A percentile compares a stretch with the other conserved stretches of the same genome.
phyloP scores from a whole-genome alignment of 345 rosid species.

The Carallia pectinifolia region DNA sequence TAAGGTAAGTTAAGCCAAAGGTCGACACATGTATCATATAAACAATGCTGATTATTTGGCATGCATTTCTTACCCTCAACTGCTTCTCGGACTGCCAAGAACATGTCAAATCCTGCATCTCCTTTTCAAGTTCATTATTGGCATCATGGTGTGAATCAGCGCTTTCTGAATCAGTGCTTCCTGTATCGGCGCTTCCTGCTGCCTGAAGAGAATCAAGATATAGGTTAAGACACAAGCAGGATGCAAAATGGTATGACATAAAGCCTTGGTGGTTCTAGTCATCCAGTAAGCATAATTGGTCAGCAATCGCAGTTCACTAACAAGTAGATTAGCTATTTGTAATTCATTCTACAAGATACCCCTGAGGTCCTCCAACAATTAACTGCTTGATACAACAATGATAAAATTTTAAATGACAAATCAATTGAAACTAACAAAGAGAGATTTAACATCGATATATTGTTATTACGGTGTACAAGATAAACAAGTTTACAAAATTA shows the following conservation, averaged over 20 bases:
- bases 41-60: not conserved
- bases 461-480: too few relatives aligned
- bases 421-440: too few relatives aligned
- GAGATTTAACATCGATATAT: too few relatives aligned
- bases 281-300: not conserved
- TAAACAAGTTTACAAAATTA: too few relatives aligned
- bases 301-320: not conserved
- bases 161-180: not conserved
- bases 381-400: too few relatives aligned
- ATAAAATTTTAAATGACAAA: too few relatives aligned
- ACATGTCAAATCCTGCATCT: not conserved
- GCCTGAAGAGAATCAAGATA: conserved; percentile 11
- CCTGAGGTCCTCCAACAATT: too few relatives aligned
- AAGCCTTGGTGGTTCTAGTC: not conserved
- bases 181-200: not conserved
- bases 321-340: not conserved
- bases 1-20: not conserved
- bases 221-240: not conserved
- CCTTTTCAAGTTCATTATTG: not conserved
- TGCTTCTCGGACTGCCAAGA: conserved; percentile 1
- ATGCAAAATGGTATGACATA: not conserved
- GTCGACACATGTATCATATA: not conserved
- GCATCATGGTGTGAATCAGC: not conserved
- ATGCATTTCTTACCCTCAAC: conserved; percentile 5
- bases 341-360: too few relatives aligned